Percentiles rank a stretch among this genome's conserved stretches.
Evolutionary conservation across 768 basidiomycete genomes (phyloP).

Genomic region (Rhodocollybia butyracea): DNA sequence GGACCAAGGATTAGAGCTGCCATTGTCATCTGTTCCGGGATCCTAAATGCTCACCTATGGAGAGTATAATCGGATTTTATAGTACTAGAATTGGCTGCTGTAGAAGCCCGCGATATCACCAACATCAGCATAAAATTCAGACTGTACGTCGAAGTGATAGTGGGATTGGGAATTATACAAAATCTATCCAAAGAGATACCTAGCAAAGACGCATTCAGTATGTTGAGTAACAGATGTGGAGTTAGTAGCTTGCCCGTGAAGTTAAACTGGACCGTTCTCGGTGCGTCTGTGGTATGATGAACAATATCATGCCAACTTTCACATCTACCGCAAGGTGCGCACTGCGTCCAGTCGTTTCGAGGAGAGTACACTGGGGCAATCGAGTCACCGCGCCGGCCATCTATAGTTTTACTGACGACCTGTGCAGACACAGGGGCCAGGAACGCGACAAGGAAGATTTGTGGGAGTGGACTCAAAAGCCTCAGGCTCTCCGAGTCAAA

Average conservation of each 20-base stretch:
- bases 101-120: background rate
- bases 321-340: background rate
- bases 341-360: background rate
- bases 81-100: constrained; percentile 1
- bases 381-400: constrained; percentile 3
- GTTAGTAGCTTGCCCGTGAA: background rate
- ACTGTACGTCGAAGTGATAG: constrained; percentile 6
- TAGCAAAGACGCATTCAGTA: background rate
- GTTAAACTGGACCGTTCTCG: background rate
- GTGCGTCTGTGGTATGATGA: constrained; percentile 3
- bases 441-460: background rate
- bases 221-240: background rate
- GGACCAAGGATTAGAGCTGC: too few species aligned
- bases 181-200: constrained; percentile 3
- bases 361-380: constrained; percentile 1
- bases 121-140: background rate
- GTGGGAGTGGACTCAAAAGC: background rate
- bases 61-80: constrained; percentile 7
- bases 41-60: constrained; percentile 2
- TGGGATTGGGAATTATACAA: constrained; percentile 8
- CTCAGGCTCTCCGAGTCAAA: background rate
- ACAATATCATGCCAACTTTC: constrained; percentile 7
- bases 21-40: too few species aligned
- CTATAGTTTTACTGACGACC: background rate
- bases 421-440: background rate